A percentile compares a stretch with the other conserved stretches of the same genome.
phyloP scores from a whole-genome alignment of 805 yeast species.

The Starmerella stigmatis region DNA sequence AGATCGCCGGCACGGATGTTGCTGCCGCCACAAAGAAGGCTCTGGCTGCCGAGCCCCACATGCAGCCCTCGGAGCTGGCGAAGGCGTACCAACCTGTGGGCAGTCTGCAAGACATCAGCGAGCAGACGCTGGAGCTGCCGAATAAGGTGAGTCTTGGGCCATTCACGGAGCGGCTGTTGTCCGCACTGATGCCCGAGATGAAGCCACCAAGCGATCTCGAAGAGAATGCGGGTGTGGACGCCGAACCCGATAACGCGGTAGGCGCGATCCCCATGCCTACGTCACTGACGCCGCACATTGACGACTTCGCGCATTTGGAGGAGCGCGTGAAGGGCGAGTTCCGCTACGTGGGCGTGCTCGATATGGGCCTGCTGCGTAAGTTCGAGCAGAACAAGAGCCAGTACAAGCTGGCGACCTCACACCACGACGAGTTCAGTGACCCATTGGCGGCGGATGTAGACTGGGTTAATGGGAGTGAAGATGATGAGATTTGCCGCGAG shows the following conservation, averaged over 20 bases:
- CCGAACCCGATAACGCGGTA: slow-evolving; percentile 10
- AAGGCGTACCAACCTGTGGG: slow-evolving; percentile 19
- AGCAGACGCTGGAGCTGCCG: slow-evolving; percentile 36
- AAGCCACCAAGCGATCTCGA: slow-evolving; percentile 1
- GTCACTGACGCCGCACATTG: slow-evolving; percentile 35
- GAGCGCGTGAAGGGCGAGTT: slow-evolving; percentile 80
- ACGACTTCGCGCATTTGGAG: slow-evolving; percentile 72
- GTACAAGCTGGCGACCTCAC: slow-evolving; percentile 22
- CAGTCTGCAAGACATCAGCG: slow-evolving; percentile 14
- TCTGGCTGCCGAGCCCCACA: slow-evolving; percentile 28
- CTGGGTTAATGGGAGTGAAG: slow-evolving; percentile 77
- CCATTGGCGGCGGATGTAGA: slow-evolving; percentile 35
- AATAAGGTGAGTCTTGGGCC: slow-evolving; percentile 85
- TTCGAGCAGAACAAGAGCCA: slow-evolving; percentile 28
- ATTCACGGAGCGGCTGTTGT: slow-evolving; percentile 64
- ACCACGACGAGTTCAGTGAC: slow-evolving; percentile 22
- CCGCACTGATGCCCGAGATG: slow-evolving; percentile 52
- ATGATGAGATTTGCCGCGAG: slow-evolving; percentile 86
- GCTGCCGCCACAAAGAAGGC: slow-evolving; percentile 47
- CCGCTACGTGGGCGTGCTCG: slow-evolving; percentile 77
- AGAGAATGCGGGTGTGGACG: not conserved
- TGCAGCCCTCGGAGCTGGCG: slow-evolving; percentile 7
- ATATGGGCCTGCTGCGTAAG: slow-evolving; percentile 27
- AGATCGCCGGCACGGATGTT: slow-evolving; percentile 15
- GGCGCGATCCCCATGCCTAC: slow-evolving; percentile 27